phyloP scores from a whole-genome alignment of 345 rosid species.

The Sonneratia alba region DNA sequence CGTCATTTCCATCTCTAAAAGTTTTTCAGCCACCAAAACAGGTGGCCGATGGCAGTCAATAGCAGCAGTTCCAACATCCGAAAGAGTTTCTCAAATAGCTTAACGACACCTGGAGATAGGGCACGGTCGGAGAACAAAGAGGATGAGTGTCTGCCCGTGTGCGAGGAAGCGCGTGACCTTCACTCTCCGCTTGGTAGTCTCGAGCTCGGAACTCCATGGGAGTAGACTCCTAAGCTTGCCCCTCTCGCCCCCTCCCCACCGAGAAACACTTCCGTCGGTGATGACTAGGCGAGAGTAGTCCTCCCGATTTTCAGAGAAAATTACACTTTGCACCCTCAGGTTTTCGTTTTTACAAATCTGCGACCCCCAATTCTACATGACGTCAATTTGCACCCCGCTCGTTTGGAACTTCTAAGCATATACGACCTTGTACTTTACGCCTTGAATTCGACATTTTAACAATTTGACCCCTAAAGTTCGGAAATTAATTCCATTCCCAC shows the following conservation, averaged over 20 bases:
- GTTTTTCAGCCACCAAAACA: neutral
- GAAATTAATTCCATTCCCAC: neutral
- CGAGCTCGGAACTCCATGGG: conserved; percentile 66
- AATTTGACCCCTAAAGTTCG: neutral
- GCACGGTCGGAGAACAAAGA: conserved; percentile 26
- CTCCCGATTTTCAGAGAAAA: neutral
- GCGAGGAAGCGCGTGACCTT: conserved; percentile 46
- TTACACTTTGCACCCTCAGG: neutral
- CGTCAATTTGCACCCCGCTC: neutral
- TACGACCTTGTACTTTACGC: neutral
- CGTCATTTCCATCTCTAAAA: neutral
- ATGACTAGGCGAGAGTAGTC: no score
- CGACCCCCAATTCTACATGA: neutral
- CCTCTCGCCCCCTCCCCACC: neutral
- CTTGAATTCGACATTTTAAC: neutral
- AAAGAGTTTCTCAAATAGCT: neutral
- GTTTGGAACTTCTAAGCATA: neutral
- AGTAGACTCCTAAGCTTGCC: neutral
- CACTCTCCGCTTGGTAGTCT: conserved; percentile 35
- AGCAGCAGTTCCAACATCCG: neutral
- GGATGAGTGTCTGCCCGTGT: conserved; percentile 44
- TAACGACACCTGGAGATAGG: conserved; percentile 17
- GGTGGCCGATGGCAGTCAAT: neutral
- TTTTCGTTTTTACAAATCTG: neutral
- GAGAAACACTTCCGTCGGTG: neutral